Base-by-base conservation (phyloP, 2,329 filamentous ascomycete species). In the Trichoderma sp. region DNA sequence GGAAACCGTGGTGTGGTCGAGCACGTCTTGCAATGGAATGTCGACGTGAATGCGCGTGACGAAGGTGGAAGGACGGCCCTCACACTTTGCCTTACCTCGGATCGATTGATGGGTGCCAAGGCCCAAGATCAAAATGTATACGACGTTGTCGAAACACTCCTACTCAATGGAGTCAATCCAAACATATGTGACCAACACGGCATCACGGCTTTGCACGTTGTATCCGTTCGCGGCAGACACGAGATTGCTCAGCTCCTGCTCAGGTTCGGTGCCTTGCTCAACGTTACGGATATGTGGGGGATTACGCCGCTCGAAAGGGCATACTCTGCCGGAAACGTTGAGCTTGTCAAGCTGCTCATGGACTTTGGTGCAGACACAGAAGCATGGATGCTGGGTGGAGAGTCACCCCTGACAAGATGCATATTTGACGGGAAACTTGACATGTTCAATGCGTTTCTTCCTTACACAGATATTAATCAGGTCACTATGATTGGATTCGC, bases 41-140 rank as follows among this genome's bases (percentile, higher is more conserved):
- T 75, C 4, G 31, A 78, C 6, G 21, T 77, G 27, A 80, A 79
- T 73, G 63, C 71, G 9, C 73, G 77, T 24, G 75, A 79, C 75
- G 64, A 78, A 50, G 24, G 76, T 67, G 14, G 77, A 62, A 76
- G 71, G 45, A 74, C 65, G 3, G 56, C 74, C 3, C 65, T 75
- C 9, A 35, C 45, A 9, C 41, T 71, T 33, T 75, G 65, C 27
- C 72, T 76, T 11, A 62, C 59, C n/a, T 75, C 72, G 8, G 71
- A 76, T 11, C 62, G 69, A 18, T 21, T 77, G 12, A 68, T 76
- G 75, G 18, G 33, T 6, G 3, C 9, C 16, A 45, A 66, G 31
- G n/a, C 38, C 3, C n/a, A 41, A 35, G 29, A 45, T 18, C 27
- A 64, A 67, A 33, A 74, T 12, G 16, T 71, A 8, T 59, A 50